phyloP scores from a whole-genome alignment of 2,329 filamentous ascomycete genomes.

The Nigrospora oryzae region DNA sequence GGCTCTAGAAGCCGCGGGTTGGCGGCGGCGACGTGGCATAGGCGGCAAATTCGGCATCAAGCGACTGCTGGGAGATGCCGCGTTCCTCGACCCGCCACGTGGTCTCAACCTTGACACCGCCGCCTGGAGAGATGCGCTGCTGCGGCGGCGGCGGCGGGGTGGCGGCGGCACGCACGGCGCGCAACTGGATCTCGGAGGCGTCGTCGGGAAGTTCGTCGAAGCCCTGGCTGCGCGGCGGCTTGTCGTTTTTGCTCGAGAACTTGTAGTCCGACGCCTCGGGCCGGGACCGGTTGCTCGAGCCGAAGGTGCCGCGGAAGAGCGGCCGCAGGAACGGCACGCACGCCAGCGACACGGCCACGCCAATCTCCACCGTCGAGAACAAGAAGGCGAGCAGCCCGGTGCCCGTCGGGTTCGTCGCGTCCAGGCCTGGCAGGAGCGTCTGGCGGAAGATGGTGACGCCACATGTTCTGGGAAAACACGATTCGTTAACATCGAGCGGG shows the following conservation, averaged over 20 bases:
- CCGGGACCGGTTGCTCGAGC: not conserved
- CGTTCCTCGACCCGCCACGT: not conserved
- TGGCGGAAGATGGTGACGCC: constrained; percentile 5
- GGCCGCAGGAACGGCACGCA: constrained; percentile 6
- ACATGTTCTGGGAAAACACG: constrained; percentile 1
- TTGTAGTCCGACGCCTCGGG: not conserved
- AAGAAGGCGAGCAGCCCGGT: constrained; percentile 2
- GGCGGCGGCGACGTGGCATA: too few species aligned
- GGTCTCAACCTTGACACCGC: not conserved
- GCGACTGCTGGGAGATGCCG: too few species aligned
- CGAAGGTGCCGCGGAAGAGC: constrained; percentile 1
- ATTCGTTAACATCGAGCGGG: not conserved
- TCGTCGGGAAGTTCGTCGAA: constrained; percentile 1
- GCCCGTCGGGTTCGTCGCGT: not conserved
- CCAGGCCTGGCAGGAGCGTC: not conserved
- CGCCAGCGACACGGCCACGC: constrained; percentile 4
- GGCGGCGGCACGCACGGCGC: not conserved
- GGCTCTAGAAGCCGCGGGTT: too few species aligned
- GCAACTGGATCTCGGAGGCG: constrained; percentile 2
- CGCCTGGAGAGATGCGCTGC: not conserved
- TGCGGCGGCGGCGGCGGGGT: too few species aligned
- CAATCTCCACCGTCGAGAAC: constrained; percentile 3
- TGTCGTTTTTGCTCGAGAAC: not conserved
- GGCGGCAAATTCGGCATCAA: too few species aligned
- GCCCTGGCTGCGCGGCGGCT: not conserved